These are phyloP conservation scores for Voacanga thouarsii DNA, from an alignment of 257 asterid genomes.

Conservation along the genomic window DNA sequence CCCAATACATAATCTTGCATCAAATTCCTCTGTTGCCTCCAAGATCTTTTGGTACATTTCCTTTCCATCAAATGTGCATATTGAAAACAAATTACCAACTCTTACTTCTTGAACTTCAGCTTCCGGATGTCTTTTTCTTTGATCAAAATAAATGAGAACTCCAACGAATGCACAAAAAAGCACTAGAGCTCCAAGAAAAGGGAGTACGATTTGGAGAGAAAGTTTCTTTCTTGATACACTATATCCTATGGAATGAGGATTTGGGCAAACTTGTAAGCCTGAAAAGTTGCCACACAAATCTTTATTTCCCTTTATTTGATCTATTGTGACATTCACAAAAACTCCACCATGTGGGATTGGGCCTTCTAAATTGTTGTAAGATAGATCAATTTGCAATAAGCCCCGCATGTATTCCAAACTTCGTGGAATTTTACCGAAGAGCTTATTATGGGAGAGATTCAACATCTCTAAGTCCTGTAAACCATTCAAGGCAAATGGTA, in stretches of 20 bases:
- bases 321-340: no score
- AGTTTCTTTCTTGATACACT: no score
- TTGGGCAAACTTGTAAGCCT: conserved; percentile 29
- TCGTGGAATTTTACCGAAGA: conserved; percentile 35
- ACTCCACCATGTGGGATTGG: no score
- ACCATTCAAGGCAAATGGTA: conserved; percentile 19
- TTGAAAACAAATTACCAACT: neutral
- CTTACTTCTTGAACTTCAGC: no score
- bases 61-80: no score
- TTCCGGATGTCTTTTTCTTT: no score
- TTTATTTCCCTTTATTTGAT: neutral
- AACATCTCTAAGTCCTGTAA: conserved; percentile 12
- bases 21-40: conserved; percentile 27
- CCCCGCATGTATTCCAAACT: conserved; percentile 15
- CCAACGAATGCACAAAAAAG: no score
- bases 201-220: no score
- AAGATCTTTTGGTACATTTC: conserved; percentile 9
- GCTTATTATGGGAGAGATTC: conserved; percentile 35
- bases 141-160: no score
- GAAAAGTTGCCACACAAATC: conserved; percentile 32
- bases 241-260: neutral
- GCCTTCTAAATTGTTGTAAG: no score
- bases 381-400: no score
- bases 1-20: conserved; percentile 24
- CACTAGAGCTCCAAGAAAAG: no score